Percentiles rank a stretch among this genome's conserved stretches.
Evolutionary conservation across 1,284 basidiomycete species (phyloP).

Genomic region (Cutaneotrichosporon cutaneum): DNA sequence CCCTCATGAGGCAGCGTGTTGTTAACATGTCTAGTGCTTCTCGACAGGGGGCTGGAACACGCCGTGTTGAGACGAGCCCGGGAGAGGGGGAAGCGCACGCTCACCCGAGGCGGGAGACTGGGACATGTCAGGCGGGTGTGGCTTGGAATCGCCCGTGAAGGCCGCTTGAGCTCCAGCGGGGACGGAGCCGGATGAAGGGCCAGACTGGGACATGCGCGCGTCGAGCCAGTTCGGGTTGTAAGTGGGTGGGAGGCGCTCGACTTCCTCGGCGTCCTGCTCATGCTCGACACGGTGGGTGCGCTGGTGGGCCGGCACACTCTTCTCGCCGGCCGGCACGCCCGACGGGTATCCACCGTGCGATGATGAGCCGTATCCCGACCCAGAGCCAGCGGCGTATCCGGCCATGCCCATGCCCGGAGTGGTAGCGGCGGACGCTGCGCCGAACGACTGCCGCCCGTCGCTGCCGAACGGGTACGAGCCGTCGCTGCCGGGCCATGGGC

Average conservation of each 20-base stretch:
- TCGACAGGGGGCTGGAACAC: neutral
- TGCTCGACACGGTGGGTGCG: neutral
- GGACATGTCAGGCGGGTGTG: no score
- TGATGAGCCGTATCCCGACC: neutral
- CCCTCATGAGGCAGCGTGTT: neutral
- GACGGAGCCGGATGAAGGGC: neutral
- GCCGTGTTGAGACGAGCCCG: neutral
- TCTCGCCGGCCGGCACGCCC: neutral
- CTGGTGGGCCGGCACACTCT: neutral
- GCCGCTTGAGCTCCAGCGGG: neutral
- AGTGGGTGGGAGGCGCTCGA: neutral
- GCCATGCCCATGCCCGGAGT: neutral
- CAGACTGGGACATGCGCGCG: neutral
- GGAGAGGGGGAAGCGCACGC: no score
- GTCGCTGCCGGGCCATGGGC: neutral
- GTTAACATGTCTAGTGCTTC: neutral
- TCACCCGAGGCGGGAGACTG: no score
- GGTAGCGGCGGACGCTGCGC: neutral
- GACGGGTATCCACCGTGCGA: neutral
- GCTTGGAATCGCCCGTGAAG: neutral
- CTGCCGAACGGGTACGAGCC: neutral
- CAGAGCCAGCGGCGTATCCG: neutral
- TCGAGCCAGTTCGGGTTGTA: slow-evolving; percentile 7
- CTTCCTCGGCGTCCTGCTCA: slow-evolving; percentile 2
- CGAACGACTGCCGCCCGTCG: neutral